Evolutionary conservation across 2,329 filamentous ascomycete genomes (phyloP).

Genomic region (Stachybotrys chartarum): DNA sequence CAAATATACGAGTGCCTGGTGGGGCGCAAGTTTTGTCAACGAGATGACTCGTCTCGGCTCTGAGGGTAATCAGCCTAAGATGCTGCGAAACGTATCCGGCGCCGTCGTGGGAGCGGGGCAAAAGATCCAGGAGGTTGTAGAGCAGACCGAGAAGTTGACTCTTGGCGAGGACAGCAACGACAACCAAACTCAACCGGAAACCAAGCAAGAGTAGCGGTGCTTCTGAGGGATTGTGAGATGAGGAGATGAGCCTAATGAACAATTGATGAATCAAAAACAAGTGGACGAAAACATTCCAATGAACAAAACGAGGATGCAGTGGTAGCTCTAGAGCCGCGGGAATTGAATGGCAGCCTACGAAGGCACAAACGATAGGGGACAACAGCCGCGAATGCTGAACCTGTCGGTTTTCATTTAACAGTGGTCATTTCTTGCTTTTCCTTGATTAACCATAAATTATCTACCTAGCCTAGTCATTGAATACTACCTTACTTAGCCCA

Average conservation of each 20-base stretch:
- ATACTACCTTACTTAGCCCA: no score
- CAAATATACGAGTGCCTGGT: constrained; percentile 97
- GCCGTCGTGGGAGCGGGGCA: constrained; percentile 25
- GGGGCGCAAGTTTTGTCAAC: constrained; percentile 86
- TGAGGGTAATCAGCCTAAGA: constrained; percentile 30
- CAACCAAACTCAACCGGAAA: constrained; percentile 6
- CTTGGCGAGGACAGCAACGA: constrained; percentile 4
- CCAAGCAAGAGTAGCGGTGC: background rate
- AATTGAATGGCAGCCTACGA: no score
- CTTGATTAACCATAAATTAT: no score
- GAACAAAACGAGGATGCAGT: background rate
- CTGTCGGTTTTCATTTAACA: no score
- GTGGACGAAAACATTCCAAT: background rate
- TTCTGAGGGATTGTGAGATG: background rate
- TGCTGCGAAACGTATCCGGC: constrained; percentile 31
- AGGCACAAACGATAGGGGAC: no score
- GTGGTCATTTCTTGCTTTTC: no score
- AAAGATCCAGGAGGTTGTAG: constrained; percentile 16
- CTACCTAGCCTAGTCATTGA: no score
- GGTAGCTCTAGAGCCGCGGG: no score
- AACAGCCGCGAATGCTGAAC: no score
- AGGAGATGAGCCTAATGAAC: background rate
- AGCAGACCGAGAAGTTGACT: constrained; percentile 11
- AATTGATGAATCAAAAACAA: background rate
- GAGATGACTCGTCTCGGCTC: constrained; percentile 59